Conservation (phyloP, 2,329 filamentous ascomycete genomes). For the Fusarium mexicanum region DNA sequence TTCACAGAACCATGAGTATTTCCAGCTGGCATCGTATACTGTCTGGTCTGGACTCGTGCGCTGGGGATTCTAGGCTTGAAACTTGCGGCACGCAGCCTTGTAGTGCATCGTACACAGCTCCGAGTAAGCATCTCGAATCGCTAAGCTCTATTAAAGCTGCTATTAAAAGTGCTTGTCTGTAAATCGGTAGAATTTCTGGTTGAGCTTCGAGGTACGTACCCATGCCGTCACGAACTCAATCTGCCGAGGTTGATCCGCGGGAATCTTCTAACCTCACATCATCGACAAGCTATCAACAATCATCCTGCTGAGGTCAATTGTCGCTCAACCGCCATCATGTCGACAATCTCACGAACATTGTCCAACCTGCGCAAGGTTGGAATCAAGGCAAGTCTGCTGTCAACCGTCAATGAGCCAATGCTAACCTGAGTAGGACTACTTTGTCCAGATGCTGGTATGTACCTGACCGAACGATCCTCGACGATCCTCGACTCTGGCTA, state of each 20-base stretch:
- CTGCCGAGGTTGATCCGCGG: slow-evolving; percentile 47
- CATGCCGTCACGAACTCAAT: slow-evolving; percentile 25
- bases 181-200: slow-evolving; percentile 33
- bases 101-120: slow-evolving; percentile 47
- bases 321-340: slow-evolving; percentile 71
- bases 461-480: slow-evolving; percentile 36
- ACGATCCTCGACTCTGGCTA: slow-evolving; percentile 36
- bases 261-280: slow-evolving; percentile 38
- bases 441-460: slow-evolving; percentile 91
- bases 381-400: slow-evolving; percentile 72
- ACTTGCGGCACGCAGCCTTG: slow-evolving; percentile 38
- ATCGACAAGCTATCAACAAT: slow-evolving; percentile 24
- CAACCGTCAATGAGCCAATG: slow-evolving; percentile 1
- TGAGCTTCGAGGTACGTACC: slow-evolving; percentile 31
- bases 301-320: slow-evolving; percentile 41
- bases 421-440: slow-evolving; percentile 74
- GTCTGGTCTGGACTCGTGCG: slow-evolving; percentile 51
- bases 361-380: slow-evolving; percentile 89
- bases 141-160: neutral
- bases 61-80: slow-evolving; percentile 40
- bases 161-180: slow-evolving; percentile 20
- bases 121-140: slow-evolving; percentile 48
- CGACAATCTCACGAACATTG: slow-evolving; percentile 86
- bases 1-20: slow-evolving; percentile 28
- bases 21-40: slow-evolving; percentile 51